phyloP scores from a whole-genome alignment of 257 asterid species.

The Thymus mandschuricus region DNA sequence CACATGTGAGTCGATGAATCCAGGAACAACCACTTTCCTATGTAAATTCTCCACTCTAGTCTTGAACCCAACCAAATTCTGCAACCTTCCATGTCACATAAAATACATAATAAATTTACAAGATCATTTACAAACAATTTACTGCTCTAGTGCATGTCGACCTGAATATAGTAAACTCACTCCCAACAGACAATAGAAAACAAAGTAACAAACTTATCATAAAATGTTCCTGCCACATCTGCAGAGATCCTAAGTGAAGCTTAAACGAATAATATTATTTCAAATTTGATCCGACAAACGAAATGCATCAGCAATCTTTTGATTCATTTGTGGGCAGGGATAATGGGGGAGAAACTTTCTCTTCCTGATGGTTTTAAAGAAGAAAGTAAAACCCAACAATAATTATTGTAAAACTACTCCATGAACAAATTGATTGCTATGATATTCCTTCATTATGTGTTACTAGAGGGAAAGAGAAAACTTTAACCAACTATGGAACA shows the following conservation, averaged over 20 bases:
- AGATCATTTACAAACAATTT: not conserved
- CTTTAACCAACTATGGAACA: not conserved
- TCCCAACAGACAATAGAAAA: conserved; percentile 7
- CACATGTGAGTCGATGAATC: conserved; percentile 96
- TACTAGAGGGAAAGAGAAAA: not conserved
- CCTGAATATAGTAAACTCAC: not conserved
- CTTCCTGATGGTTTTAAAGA: not conserved
- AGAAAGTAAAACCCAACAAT: not conserved
- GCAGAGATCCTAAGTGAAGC: conserved; percentile 8
- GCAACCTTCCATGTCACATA: conserved; percentile 42
- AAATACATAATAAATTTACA: conserved; percentile 12
- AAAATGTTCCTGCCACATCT: not conserved
- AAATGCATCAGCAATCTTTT: conserved; percentile 1
- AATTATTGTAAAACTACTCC: not conserved
- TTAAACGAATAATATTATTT: conserved; percentile 1
- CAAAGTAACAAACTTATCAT: not conserved
- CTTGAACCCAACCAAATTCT: conserved; percentile 59
- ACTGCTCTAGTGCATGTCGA: not conserved
- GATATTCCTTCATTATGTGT: not conserved
- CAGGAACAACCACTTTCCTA: conserved; percentile 83
- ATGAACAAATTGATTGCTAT: not conserved
- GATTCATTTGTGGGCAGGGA: not conserved
- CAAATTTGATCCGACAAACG: not conserved
- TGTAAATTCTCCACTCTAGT: conserved; percentile 59
- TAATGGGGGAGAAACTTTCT: conserved; percentile 8